These are phyloP conservation scores for Albugo laibachii DNA, from an alignment of 352 stramenopile genomes.

Conservation along the genomic window DNA sequence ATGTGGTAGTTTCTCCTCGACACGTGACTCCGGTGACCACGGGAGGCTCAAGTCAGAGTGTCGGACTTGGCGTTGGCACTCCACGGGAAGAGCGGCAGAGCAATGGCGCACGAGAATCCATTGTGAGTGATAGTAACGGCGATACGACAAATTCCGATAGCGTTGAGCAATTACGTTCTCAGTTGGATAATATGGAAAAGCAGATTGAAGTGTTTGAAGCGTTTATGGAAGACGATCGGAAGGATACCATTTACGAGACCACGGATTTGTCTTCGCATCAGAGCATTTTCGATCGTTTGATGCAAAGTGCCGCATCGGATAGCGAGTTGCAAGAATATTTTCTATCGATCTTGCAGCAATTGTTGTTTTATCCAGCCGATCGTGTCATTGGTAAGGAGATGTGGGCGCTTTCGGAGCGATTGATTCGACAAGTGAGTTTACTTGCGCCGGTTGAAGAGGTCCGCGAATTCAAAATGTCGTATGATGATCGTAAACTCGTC, in stretches of 20 bases:
- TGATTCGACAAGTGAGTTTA: conserved; percentile 61
- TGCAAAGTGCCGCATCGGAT: conserved; percentile 32
- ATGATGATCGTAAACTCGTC: conserved; percentile 62
- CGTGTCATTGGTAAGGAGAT: conserved; percentile 73
- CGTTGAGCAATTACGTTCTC: conserved; percentile 51
- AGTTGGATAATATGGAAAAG: conserved; percentile 77
- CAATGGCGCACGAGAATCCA: neutral
- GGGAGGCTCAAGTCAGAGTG: neutral
- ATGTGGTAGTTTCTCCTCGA: neutral
- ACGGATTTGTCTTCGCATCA: conserved; percentile 53
- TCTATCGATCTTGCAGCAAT: conserved; percentile 61
- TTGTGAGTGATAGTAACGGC: neutral
- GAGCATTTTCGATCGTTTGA: conserved; percentile 43
- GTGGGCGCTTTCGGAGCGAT: conserved; percentile 55
- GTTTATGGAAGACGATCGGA: conserved; percentile 76
- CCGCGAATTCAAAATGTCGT: conserved; percentile 51
- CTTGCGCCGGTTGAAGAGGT: conserved; percentile 66
- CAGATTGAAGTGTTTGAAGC: conserved; percentile 78
- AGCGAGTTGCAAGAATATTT: conserved; percentile 43
- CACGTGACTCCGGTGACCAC: neutral
- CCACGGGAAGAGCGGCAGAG: neutral
- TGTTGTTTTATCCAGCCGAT: conserved; percentile 70
- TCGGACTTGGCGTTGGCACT: neutral
- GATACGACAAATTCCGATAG: conserved; percentile 9
- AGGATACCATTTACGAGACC: conserved; percentile 68